phyloP scores from a whole-genome alignment of 345 rosid genomes.

The Ceriops zippeliana region DNA sequence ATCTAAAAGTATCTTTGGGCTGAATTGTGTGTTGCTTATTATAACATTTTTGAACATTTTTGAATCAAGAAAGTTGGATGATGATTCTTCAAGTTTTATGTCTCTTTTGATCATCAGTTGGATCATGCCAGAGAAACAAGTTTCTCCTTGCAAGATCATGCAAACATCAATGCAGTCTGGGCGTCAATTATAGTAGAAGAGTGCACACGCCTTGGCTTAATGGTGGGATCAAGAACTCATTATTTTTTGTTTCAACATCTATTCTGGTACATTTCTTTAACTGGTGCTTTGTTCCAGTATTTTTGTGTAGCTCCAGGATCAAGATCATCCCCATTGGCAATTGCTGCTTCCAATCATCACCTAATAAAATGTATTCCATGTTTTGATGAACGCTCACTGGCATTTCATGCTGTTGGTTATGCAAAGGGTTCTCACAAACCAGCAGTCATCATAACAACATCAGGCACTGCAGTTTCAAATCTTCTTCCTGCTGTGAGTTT shows the following conservation, averaged over 20 bases:
- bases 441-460: constrained; percentile 81
- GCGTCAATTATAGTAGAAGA: constrained; percentile 85
- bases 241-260: constrained; percentile 14
- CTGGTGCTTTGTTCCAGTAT: constrained; percentile 50
- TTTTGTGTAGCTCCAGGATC: constrained; percentile 98
- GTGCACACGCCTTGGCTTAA: constrained; percentile 86
- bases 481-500: constrained; percentile 96
- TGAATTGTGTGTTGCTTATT: too few relatives aligned
- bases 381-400: constrained; percentile 91
- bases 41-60: constrained; percentile 3
- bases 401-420: constrained; percentile 92
- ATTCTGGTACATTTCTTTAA: constrained; percentile 32
- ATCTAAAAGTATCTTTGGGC: too few relatives aligned
- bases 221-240: constrained; percentile 44
- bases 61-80: constrained; percentile 4
- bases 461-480: constrained; percentile 98
- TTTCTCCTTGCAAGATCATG: constrained; percentile 36
- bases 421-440: constrained; percentile 79
- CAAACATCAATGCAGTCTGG: constrained; percentile 83
- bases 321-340: constrained; percentile 89
- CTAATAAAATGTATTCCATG: constrained; percentile 69
- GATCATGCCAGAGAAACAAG: constrained; percentile 42
- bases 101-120: constrained; percentile 51
- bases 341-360: constrained; percentile 87
- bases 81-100: constrained; percentile 25